These are phyloP conservation scores for Agrocybe pediades DNA, from an alignment of 768 basidiomycete species.

Conservation along the genomic window DNA sequence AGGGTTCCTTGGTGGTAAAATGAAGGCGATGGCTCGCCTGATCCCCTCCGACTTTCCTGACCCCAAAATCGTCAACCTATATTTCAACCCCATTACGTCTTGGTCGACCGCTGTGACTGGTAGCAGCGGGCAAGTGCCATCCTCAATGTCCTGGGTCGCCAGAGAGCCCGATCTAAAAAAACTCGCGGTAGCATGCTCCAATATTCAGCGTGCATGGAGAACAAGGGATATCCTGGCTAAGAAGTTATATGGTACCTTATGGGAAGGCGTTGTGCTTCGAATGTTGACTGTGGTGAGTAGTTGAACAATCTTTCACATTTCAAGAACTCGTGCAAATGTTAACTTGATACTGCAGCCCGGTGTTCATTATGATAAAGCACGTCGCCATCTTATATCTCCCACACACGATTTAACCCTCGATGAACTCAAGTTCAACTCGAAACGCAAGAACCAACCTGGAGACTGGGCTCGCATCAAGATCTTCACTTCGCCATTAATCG, in stretches of 20 bases:
- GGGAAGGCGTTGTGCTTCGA: conserved; percentile 5
- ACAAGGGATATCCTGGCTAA: neutral
- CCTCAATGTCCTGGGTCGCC: neutral
- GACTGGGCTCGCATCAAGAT: too few species aligned
- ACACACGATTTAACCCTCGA: too few species aligned
- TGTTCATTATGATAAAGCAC: too few species aligned
- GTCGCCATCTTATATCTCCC: too few species aligned
- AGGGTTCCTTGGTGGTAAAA: neutral
- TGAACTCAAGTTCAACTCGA: too few species aligned
- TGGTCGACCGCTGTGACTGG: neutral
- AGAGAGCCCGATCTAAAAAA: neutral
- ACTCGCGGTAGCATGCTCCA: neutral
- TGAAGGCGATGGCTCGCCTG: neutral
- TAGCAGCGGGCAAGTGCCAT: too few species aligned
- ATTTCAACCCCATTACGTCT: conserved; percentile 4
- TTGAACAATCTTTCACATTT: too few species aligned
- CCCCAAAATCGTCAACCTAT: neutral
- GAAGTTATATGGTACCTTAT: neutral
- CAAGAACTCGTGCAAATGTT: too few species aligned
- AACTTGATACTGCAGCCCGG: too few species aligned
- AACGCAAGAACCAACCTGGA: too few species aligned
- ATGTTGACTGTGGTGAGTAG: too few species aligned
- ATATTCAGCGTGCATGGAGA: neutral
- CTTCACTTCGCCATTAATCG: too few species aligned
- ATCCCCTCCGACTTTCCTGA: neutral